Evolutionary conservation across 164 flowering plant species (phyloP).

Genomic region (Tetracentron sinense): DNA sequence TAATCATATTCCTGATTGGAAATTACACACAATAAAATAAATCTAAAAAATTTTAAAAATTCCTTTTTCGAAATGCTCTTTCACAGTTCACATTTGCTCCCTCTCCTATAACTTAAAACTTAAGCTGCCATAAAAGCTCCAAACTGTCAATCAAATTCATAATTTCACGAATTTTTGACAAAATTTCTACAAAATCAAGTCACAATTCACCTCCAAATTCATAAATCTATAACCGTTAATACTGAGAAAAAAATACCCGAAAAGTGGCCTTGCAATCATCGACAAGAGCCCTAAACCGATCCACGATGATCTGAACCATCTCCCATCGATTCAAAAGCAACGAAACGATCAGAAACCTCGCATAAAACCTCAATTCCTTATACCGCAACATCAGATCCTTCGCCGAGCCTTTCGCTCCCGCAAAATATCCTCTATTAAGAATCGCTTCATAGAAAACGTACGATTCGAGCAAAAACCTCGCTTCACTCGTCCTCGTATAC

Average conservation of each 20-base stretch:
- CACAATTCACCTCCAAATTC: neutral
- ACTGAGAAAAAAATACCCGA: conserved; percentile 70
- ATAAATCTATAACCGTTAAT: too few species aligned
- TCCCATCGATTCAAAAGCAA: conserved; percentile 65
- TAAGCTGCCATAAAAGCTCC: neutral
- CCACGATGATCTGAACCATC: conserved; percentile 52
- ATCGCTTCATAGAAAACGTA: conserved; percentile 92
- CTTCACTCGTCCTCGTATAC: conserved; percentile 84
- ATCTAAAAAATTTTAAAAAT: too few species aligned
- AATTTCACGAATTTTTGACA: neutral
- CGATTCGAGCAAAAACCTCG: conserved; percentile 70
- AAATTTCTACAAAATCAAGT: neutral
- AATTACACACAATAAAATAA: too few species aligned
- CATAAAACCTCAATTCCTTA: conserved; percentile 87
- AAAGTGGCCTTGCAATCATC: conserved; percentile 58
- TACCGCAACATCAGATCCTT: conserved; percentile 62
- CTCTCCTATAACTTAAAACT: neutral
- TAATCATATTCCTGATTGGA: too few species aligned
- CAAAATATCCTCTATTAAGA: conserved; percentile 65
- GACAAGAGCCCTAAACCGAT: conserved; percentile 55
- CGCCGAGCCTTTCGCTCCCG: conserved; percentile 31
- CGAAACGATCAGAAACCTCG: conserved; percentile 81
- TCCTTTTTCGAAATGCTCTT: neutral
- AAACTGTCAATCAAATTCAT: neutral
- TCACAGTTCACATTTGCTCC: neutral